A percentile compares a stretch with the other conserved stretches of the same genome.
Conservation (phyloP, 1,284 basidiomycete species). For the Ustilago nuda region DNA sequence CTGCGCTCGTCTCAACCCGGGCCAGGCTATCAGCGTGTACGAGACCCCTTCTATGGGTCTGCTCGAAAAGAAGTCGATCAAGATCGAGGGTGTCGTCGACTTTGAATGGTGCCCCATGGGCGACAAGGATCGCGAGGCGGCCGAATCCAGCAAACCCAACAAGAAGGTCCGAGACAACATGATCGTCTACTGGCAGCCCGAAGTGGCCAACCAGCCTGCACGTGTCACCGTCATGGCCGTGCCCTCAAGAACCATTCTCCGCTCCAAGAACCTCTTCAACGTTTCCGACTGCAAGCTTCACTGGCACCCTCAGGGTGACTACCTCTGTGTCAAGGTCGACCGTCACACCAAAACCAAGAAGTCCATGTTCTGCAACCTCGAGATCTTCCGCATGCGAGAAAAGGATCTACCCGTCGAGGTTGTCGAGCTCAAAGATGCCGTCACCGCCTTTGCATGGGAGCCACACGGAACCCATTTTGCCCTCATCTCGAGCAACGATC, state of each 20-base stretch:
- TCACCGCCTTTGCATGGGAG: conserved; percentile 98
- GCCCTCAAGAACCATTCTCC: conserved; percentile 84
- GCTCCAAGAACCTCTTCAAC: conserved; percentile 98
- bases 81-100: conserved; percentile 97
- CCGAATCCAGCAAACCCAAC: conserved; percentile 67
- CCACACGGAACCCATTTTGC: conserved; percentile 95
- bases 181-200: conserved; percentile 97
- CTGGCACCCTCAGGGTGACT: conserved; percentile 99
- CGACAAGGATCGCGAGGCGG: conserved; percentile 79
- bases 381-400: conserved; percentile 96
- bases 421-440: conserved; percentile 95
- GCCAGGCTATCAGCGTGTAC: conserved; percentile 94
- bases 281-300: conserved; percentile 98
- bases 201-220: conserved; percentile 94
- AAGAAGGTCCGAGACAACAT: conserved; percentile 83
- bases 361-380: conserved; percentile 97
- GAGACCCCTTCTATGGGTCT: conserved; percentile 94
- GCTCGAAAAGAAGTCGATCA: conserved; percentile 96
- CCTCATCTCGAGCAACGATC: conserved; percentile 92
- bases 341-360: conserved; percentile 99
- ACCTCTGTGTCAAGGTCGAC: conserved; percentile 98
- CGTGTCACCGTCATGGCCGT: conserved; percentile 92
- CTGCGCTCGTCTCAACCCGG: conserved; percentile 87
- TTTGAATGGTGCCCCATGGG: conserved; percentile 98
- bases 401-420: conserved; percentile 99